Percentiles rank a stretch among this genome's conserved stretches.
Evolutionary conservation across 345 rosid species (phyloP).

Genomic region (Citrus trifoliata): DNA sequence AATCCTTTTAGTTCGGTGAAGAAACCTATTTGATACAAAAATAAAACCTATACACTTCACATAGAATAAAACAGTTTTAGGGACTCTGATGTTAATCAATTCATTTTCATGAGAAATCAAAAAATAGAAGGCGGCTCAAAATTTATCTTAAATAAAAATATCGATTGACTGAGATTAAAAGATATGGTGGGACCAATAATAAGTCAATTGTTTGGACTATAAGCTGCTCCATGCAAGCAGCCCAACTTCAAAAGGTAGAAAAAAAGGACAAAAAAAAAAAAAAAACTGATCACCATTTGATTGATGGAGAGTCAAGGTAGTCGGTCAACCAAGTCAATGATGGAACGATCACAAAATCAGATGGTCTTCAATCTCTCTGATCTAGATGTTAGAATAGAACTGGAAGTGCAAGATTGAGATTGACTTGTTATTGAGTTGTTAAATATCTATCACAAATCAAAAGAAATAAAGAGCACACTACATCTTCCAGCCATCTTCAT

Average conservation of each 20-base stretch:
- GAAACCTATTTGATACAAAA: not conserved
- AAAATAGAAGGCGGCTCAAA: not conserved
- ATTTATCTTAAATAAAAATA: no score
- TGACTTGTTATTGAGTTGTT: not conserved
- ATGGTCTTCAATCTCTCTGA: no score
- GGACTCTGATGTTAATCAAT: not conserved
- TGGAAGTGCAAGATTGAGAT: not conserved
- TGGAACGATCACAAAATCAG: not conserved
- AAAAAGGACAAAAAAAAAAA: no score
- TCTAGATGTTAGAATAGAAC: not conserved
- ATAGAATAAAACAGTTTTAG: not conserved
- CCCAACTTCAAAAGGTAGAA: not conserved
- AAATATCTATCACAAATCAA: not conserved
- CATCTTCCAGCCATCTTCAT: slow-evolving; percentile 26
- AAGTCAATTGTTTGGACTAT: no score
- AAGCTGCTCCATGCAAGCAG: not conserved
- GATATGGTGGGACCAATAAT: no score
- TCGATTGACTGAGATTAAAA: no score
- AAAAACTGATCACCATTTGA: not conserved
- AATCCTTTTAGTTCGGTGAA: no score
- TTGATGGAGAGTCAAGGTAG: not conserved
- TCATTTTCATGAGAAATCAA: not conserved
- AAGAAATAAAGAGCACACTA: not conserved
- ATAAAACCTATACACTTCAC: no score
- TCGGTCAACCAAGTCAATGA: not conserved